Evolutionary conservation across 257 asterid species (phyloP), one percentile per base, ranked within the genome.

Genomic region (Przewalskia tangutica): DNA sequence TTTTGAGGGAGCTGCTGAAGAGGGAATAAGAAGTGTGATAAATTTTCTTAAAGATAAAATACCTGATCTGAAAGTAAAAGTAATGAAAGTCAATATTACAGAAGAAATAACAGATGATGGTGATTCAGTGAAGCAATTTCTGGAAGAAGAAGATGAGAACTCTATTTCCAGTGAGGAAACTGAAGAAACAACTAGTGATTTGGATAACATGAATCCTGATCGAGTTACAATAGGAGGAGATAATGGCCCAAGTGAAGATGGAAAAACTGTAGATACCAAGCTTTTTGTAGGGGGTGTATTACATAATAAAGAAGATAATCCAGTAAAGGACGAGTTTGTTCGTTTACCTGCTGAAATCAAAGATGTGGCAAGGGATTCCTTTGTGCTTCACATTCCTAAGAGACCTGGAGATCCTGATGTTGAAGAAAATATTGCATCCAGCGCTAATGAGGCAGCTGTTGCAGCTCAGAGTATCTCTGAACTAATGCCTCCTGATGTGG

Each of bases 401-500:
- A 87, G 81, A 78, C 79, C 64, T 60, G 89, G 89, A 68, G 95
- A 91, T 88, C 86, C 77, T 13, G 91, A 86, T 2, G 4, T 77
- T 4, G 93, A 91, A 84, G 96, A 92, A 83, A 89, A 83, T 64
- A 54, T 77, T 80, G 88, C 90, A 0, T 75, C 97, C 51, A 90
- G 85, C 48, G 89, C 84, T 83, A 89, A 87, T 79, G 85, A 88
- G 82, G 95, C 93, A 60, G 89, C 93, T 77, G 79, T 85, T 71
- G 93, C 93, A 83, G 91, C 97, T 77, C 92, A 91, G 86, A 89
- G 92, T 79, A 84, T 94, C 85, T 91, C 97, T 40, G 94, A 94
- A 82, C 95, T 95, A 77, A 91, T 95, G 97, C 99, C 99, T 82
- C 95, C 97, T 80, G 98, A 94, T 32, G 94, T 95, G 83, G 98